Percentiles rank a stretch among this genome's conserved stretches.
phyloP scores from a whole-genome alignment of 257 asterid genomes.

The Fraxinus excelsior region DNA sequence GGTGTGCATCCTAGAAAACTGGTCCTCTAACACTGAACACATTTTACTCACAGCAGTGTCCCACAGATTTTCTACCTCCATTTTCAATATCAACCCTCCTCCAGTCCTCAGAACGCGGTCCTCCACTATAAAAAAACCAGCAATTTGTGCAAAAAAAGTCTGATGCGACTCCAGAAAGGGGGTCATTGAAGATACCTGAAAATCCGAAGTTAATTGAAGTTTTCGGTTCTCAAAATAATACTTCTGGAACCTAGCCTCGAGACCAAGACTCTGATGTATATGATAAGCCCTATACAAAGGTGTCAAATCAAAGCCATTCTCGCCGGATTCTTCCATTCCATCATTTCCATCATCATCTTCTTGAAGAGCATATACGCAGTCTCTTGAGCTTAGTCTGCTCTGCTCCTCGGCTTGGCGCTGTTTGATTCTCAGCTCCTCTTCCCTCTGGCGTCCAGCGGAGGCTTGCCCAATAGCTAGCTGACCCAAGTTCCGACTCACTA shows the following conservation, averaged over 20 bases:
- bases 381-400: slow-evolving; percentile 83
- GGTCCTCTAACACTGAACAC: slow-evolving; percentile 97
- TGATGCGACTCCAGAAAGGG: slow-evolving; percentile 96
- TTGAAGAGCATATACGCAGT: slow-evolving; percentile 79
- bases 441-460: slow-evolving; percentile 91
- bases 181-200: slow-evolving; percentile 97
- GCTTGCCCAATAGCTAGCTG: slow-evolving; percentile 99
- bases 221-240: slow-evolving; percentile 90
- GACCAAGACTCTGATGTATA: slow-evolving; percentile 82
- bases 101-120: slow-evolving; percentile 92
- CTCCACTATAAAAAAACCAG: slow-evolving; percentile 94
- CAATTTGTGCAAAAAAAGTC: slow-evolving; percentile 94
- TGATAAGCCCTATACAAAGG: slow-evolving; percentile 87
- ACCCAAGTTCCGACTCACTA: slow-evolving; percentile 81
- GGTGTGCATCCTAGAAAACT: slow-evolving; percentile 96
- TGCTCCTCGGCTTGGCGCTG: slow-evolving; percentile 99
- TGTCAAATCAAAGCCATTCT: slow-evolving; percentile 79
- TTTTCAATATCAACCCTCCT: slow-evolving; percentile 77
- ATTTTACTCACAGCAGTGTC: slow-evolving; percentile 95
- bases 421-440: slow-evolving; percentile 83
- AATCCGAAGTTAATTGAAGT: slow-evolving; percentile 93
- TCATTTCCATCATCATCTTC: slow-evolving; percentile 77
- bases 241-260: slow-evolving; percentile 76
- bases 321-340: slow-evolving; percentile 43
- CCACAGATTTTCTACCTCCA: slow-evolving; percentile 96